Base-by-base conservation (phyloP, 495 filamentous ascomycete genomes). In the Penicillium crystallinum region DNA sequence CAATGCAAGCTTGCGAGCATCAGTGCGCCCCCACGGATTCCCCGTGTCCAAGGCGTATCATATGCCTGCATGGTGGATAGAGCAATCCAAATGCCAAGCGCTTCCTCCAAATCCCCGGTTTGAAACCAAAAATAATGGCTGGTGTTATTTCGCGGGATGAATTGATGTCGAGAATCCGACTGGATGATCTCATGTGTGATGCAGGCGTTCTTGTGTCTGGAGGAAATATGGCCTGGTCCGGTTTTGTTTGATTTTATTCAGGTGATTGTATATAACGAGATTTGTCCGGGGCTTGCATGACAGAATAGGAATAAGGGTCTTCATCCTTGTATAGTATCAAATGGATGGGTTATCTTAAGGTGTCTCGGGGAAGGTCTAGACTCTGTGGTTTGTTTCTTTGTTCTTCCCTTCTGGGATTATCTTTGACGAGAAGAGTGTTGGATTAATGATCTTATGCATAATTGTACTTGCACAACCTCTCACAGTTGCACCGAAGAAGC, bases 181-280 rank as follows among this genome's bases (percentile, higher is more conserved):
- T 50, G 37, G 18, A 49, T 33, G 48, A 42, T 50, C 37, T 50
- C 48, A 42, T 30, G 38, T 30, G 47, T 41, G 29, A 50, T 34
- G 36, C 10, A 33, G 46, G 21, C 37, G 37, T 40, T 39, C 11
- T 48, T 29, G 7, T 43, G n/a, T 29, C 9, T 29, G 40, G 40
- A 43, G 23, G 23, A 15, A 18, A 17, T 17, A 6, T 42, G 40
- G 15, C n/a, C 15, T 29, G 23, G 34, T n/a, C 33, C 19, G 34
- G 15, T 14, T 27, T 30, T 29, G 14, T 34, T 34, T 23, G 30
- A 27, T 19, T 23, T 48, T 34, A 12, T 21, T 7, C 21, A 6
- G 30, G 14, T 17, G 18, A 35, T 18, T 38, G 46, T 38, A 38
- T 38, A 48, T 48, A 48, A 38, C 10, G 6, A 21, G 12, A 8